Conservation (phyloP, 495 filamentous ascomycete genomes). For the Peziza echinospora region DNA sequence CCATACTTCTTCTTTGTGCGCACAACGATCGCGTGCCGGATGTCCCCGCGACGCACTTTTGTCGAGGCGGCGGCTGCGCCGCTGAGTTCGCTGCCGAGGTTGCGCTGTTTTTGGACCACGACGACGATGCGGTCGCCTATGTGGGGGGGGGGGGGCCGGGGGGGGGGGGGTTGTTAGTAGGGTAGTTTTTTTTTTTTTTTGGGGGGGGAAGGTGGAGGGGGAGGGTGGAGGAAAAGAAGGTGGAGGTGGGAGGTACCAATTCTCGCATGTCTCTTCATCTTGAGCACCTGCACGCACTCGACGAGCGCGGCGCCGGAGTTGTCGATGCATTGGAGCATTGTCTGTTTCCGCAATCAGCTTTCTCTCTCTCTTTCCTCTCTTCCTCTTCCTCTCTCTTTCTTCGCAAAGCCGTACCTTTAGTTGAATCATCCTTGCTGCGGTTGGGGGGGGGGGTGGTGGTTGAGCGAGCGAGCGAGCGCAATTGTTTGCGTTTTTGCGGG, state of each 20-base stretch:
- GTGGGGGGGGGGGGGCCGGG: neutral
- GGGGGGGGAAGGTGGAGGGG: neutral
- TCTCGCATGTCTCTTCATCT: constrained; percentile 70
- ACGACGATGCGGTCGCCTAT: constrained; percentile 91
- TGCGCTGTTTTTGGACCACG: constrained; percentile 88
- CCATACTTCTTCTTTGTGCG: constrained; percentile 72
- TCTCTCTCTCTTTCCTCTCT: neutral
- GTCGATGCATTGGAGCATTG: constrained; percentile 98
- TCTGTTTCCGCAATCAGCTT: constrained; percentile 28
- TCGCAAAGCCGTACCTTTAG: constrained; percentile 49
- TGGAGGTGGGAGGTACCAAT: constrained; percentile 43
- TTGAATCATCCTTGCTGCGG: constrained; percentile 68
- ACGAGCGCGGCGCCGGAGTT: constrained; percentile 96
- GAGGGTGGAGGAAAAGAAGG: neutral
- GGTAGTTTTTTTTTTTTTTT: neutral
- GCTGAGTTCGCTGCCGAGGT: constrained; percentile 43
- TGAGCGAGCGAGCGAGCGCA: no score
- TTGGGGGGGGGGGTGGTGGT: constrained; percentile 7
- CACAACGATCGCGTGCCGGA: constrained; percentile 88
- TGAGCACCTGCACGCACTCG: constrained; percentile 82
- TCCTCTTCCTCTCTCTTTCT: neutral
- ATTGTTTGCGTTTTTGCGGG: no score
- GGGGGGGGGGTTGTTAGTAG: neutral
- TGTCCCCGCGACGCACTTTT: constrained; percentile 92
- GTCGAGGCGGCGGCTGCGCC: constrained; percentile 40